phyloP scores from a whole-genome alignment of 805 yeast species.

The Geotrichum ghanense region DNA sequence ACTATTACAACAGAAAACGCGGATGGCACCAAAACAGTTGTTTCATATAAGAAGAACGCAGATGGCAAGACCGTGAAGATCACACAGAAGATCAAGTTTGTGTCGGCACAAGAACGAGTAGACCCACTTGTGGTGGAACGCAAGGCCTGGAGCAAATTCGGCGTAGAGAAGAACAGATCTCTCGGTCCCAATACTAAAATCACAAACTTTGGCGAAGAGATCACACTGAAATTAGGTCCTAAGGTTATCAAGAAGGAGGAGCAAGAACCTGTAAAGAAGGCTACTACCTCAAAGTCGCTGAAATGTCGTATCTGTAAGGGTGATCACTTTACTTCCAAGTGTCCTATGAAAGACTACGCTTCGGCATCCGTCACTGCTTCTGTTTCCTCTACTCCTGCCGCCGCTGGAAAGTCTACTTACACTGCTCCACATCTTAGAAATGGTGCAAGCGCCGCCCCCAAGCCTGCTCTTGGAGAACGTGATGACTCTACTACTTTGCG shows the following conservation, averaged over 20 bases:
- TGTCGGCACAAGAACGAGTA: conserved; percentile 67
- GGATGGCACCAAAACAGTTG: conserved; percentile 85
- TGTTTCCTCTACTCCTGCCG: conserved; percentile 21
- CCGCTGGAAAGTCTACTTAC: conserved; percentile 27
- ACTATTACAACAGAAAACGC: conserved; percentile 66
- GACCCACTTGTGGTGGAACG: conserved; percentile 81
- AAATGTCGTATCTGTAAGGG: conserved; percentile 90
- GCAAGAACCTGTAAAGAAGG: conserved; percentile 45
- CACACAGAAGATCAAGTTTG: conserved; percentile 73
- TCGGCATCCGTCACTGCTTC: conserved; percentile 32
- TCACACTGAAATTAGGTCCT: conserved; percentile 57
- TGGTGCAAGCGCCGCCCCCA: conserved; percentile 29
- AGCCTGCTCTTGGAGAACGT: conserved; percentile 41
- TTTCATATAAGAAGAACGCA: conserved; percentile 55
- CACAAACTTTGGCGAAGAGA: conserved; percentile 80
- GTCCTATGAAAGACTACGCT: conserved; percentile 69
- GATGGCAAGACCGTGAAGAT: conserved; percentile 78
- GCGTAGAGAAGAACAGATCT: conserved; percentile 59
- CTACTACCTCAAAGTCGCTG: conserved; percentile 36
- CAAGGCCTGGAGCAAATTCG: conserved; percentile 80
- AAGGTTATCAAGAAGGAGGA: conserved; percentile 31
- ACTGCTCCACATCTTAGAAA: conserved; percentile 54
- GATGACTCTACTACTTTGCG: conserved; percentile 84
- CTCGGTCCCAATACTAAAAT: conserved; percentile 85
- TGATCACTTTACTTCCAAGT: conserved; percentile 82